Evolutionary conservation across 768 basidiomycete species (phyloP).

Genomic region (Infundibulicybe gibba): DNA sequence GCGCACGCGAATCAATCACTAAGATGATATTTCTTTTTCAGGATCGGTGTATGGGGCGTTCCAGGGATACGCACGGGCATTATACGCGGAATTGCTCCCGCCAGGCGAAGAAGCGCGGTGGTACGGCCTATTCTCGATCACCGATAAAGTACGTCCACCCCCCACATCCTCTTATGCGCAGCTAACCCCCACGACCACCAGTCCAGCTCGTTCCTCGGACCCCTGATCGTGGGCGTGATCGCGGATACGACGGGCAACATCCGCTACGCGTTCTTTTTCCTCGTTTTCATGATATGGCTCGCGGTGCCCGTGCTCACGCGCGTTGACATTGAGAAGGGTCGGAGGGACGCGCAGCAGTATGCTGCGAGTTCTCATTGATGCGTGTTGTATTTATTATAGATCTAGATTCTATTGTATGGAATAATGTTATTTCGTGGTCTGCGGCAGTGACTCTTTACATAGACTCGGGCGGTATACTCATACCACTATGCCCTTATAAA

Average conservation of each 20-base stretch:
- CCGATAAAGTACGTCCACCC: constrained; percentile 72
- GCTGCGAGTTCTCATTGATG: no score
- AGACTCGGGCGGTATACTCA: no score
- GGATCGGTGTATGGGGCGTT: constrained; percentile 84
- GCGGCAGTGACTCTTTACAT: no score
- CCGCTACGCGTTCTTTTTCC: constrained; percentile 86
- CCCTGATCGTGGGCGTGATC: constrained; percentile 83
- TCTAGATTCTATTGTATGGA: no score
- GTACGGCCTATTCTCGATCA: constrained; percentile 87
- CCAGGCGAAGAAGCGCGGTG: constrained; percentile 87
- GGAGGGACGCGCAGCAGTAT: constrained; percentile 45
- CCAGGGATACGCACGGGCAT: constrained; percentile 84
- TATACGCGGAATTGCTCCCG: constrained; percentile 85
- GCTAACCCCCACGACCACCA: constrained; percentile 25
- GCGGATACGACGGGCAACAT: constrained; percentile 90
- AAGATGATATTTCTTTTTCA: constrained; percentile 14
- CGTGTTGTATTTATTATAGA: no score
- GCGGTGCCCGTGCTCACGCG: constrained; percentile 72
- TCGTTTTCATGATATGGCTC: constrained; percentile 75
- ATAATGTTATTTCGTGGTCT: no score
- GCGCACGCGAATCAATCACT: background rate
- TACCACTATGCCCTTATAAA: no score
- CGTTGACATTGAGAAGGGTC: constrained; percentile 70
- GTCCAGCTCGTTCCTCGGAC: constrained; percentile 92
- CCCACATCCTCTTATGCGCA: background rate